These are phyloP conservation scores for Acacia acuminata DNA, from an alignment of 306 rosid species.

Conservation along the genomic window DNA sequence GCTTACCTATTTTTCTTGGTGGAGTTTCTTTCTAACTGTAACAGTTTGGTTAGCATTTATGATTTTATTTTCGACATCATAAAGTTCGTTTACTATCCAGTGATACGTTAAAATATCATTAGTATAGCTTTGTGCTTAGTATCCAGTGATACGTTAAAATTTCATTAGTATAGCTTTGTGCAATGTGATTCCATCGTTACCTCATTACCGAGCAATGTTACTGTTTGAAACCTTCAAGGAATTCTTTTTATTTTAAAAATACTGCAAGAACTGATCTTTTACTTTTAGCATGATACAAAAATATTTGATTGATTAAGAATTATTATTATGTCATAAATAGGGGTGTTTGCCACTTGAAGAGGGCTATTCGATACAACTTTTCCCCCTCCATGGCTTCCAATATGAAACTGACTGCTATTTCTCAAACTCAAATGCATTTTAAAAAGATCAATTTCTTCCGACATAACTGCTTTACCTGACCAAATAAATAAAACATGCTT, in stretches of 20 bases:
- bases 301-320: neutral
- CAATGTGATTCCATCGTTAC: constrained; percentile 17
- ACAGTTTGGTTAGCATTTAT: neutral
- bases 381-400: neutral
- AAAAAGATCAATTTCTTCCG: neutral
- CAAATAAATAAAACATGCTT: neutral
- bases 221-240: too few species aligned
- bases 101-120: constrained; percentile 1
- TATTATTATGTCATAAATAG: neutral
- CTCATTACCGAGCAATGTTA: neutral
- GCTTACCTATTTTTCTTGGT: neutral
- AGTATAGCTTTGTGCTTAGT: too few species aligned
- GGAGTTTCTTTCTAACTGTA: constrained; percentile 14
- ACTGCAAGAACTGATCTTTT: too few species aligned
- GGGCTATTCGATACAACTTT: neutral
- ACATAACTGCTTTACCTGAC: neutral
- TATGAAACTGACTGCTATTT: neutral
- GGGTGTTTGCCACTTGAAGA: constrained; percentile 9
- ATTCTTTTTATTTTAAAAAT: too few species aligned
- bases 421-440: neutral
- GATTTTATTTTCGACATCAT: constrained; percentile 6
- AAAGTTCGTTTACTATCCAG: constrained; percentile 7
- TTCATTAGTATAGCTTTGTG: neutral
- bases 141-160: neutral
- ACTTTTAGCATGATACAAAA: too few species aligned